Evolutionary conservation across 1,284 basidiomycete genomes (phyloP).

Genomic region (Puccinia brachypodii): DNA sequence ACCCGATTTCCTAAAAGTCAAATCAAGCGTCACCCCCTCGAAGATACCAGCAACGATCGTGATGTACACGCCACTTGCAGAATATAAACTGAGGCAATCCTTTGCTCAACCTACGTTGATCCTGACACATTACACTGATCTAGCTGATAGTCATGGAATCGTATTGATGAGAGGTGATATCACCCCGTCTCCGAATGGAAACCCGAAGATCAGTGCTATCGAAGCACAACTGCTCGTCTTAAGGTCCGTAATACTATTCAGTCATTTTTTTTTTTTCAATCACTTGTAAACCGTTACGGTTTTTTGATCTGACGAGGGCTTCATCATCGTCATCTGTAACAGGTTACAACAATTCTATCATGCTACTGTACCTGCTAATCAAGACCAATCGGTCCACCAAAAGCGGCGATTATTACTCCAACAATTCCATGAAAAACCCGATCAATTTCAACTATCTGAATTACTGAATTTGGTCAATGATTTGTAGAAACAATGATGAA

Average conservation of each 20-base stretch:
- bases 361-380: slow-evolving; percentile 49
- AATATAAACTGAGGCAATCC: slow-evolving; percentile 82
- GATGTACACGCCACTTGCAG: slow-evolving; percentile 88
- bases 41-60: slow-evolving; percentile 60
- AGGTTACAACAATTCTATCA: slow-evolving; percentile 48
- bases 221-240: slow-evolving; percentile 58
- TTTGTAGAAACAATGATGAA: not conserved
- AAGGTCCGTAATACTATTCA: slow-evolving; percentile 71
- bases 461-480: slow-evolving; percentile 57
- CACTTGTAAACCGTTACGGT: not conserved
- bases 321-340: not conserved
- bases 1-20: slow-evolving; percentile 20
- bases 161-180: slow-evolving; percentile 92
- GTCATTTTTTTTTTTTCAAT: slow-evolving; percentile 58
- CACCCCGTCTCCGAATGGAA: slow-evolving; percentile 66
- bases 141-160: slow-evolving; percentile 73
- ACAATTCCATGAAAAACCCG: slow-evolving; percentile 71
- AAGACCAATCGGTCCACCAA: slow-evolving; percentile 45
- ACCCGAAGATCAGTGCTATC: slow-evolving; percentile 51
- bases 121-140: slow-evolving; percentile 87
- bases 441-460: slow-evolving; percentile 72
- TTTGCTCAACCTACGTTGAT: slow-evolving; percentile 90
- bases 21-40: slow-evolving; percentile 40
- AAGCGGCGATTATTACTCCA: slow-evolving; percentile 63
- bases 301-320: not conserved